These are phyloP conservation scores for Didymella lethalis DNA, from an alignment of 2,329 filamentous ascomycete genomes.

Conservation along the genomic window DNA sequence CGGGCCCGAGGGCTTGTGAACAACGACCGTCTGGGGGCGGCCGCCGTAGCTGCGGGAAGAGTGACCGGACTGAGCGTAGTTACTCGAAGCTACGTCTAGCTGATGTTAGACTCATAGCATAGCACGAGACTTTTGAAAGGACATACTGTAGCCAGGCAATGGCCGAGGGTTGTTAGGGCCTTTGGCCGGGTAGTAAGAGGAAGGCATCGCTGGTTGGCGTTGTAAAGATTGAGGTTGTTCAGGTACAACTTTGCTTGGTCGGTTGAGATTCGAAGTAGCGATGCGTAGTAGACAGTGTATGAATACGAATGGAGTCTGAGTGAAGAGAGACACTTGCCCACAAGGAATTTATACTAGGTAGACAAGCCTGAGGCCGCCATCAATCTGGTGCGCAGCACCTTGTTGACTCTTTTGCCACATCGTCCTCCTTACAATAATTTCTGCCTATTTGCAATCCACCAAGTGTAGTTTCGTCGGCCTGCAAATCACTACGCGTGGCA, in stretches of 20 bases:
- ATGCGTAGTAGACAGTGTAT: slow-evolving; percentile 5
- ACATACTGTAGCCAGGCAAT: slow-evolving; percentile 10
- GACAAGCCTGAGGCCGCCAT: slow-evolving; percentile 5
- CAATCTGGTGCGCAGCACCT: neutral
- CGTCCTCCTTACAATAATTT: neutral
- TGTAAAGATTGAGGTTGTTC: neutral
- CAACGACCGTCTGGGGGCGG: slow-evolving; percentile 8
- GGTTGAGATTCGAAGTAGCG: neutral
- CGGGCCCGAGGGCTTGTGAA: slow-evolving; percentile 7
- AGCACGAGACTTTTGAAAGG: neutral
- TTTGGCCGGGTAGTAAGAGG: slow-evolving; percentile 10
- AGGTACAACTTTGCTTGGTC: neutral
- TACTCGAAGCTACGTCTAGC: slow-evolving; percentile 4
- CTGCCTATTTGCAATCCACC: slow-evolving; percentile 17
- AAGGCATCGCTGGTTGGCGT: slow-evolving; percentile 15
- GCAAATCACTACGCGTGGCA: slow-evolving; percentile 13
- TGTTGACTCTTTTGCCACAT: neutral
- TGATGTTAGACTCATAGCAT: slow-evolving; percentile 2
- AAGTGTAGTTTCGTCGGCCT: slow-evolving; percentile 3
- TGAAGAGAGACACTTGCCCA: neutral
- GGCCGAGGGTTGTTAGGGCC: neutral
- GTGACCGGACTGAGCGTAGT: slow-evolving; percentile 11
- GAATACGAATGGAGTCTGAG: neutral
- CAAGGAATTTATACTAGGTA: slow-evolving; percentile 8
- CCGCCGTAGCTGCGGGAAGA: slow-evolving; percentile 8